Evolutionary conservation across 2,329 filamentous ascomycete species (phyloP).

Genomic region (Xylaria digitata): DNA sequence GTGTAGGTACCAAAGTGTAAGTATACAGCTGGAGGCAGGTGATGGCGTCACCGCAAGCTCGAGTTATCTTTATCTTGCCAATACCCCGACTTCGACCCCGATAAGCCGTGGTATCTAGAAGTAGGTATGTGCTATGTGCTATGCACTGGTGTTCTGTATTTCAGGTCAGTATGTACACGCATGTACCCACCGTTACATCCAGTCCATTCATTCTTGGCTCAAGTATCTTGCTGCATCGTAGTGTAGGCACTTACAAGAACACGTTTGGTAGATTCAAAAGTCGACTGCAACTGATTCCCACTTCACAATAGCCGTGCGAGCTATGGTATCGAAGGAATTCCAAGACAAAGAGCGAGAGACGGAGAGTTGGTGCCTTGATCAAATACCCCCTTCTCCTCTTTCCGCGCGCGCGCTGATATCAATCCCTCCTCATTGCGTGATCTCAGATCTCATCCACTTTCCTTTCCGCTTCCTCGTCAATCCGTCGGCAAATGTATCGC

Average conservation of each 20-base stretch:
- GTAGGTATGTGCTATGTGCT: too few species aligned
- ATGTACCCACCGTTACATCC: too few species aligned
- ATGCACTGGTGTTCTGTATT: too few species aligned
- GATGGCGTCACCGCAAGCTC: conserved; percentile 9
- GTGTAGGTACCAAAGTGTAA: background rate
- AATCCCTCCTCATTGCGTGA: conserved; percentile 22
- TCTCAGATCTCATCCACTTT: conserved; percentile 6
- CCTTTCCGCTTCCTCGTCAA: background rate
- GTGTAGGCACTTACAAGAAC: background rate
- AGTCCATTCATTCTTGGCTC: too few species aligned
- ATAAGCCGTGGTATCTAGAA: too few species aligned
- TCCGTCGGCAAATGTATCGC: conserved; percentile 13
- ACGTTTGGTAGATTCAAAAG: background rate
- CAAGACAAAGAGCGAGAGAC: background rate
- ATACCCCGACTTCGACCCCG: too few species aligned
- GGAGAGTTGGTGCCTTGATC: conserved; percentile 1
- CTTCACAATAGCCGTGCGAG: background rate
- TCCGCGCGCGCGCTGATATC: background rate
- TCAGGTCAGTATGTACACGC: too few species aligned
- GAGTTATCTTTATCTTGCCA: too few species aligned
- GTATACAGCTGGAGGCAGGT: background rate
- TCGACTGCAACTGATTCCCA: conserved; percentile 10
- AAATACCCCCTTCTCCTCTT: conserved; percentile 5
- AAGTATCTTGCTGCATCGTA: background rate
- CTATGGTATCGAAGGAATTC: background rate